Evolutionary conservation across 768 basidiomycete species (phyloP).

Genomic region (Pholiota conissans): DNA sequence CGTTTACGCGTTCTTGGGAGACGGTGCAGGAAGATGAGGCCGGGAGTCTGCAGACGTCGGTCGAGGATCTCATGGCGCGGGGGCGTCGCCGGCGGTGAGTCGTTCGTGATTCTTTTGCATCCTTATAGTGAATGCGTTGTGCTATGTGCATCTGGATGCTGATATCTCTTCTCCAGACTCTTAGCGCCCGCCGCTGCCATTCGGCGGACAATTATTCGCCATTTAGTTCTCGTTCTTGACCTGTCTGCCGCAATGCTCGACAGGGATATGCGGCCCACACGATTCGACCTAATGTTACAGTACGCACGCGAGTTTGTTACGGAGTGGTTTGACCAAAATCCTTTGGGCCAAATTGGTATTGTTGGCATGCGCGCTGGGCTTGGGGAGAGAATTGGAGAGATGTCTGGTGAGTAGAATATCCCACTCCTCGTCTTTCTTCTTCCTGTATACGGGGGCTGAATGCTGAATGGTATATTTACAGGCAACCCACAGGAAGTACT

Average conservation of each 20-base stretch:
- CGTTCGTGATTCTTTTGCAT: background rate
- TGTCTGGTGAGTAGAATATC: slow-evolving; percentile 69
- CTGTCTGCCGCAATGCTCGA: slow-evolving; percentile 92
- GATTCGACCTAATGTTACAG: slow-evolving; percentile 88
- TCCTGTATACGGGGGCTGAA: background rate
- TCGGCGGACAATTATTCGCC: slow-evolving; percentile 93
- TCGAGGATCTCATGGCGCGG: slow-evolving; percentile 86
- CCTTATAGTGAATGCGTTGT: background rate
- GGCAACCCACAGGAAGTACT: slow-evolving; percentile 98
- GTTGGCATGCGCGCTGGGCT: slow-evolving; percentile 91
- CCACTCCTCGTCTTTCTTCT: background rate
- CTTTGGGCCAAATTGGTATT: slow-evolving; percentile 93
- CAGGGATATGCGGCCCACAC: slow-evolving; percentile 92
- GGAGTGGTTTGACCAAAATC: slow-evolving; percentile 99
- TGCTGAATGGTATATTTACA: slow-evolving; percentile 24
- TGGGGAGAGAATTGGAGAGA: slow-evolving; percentile 87
- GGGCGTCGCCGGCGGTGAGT: slow-evolving; percentile 77
- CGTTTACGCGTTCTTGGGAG: slow-evolving; percentile 95
- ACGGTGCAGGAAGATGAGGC: slow-evolving; percentile 94
- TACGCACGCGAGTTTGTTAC: slow-evolving; percentile 89
- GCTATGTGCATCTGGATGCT: slow-evolving; percentile 14
- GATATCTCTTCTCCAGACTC: slow-evolving; percentile 45
- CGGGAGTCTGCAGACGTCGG: slow-evolving; percentile 87
- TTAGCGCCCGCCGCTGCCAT: slow-evolving; percentile 84
- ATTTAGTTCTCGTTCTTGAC: slow-evolving; percentile 90